These are phyloP conservation scores for Stenogyne calaminthoides DNA, from an alignment of 305 asterid species.

Conservation along the genomic window DNA sequence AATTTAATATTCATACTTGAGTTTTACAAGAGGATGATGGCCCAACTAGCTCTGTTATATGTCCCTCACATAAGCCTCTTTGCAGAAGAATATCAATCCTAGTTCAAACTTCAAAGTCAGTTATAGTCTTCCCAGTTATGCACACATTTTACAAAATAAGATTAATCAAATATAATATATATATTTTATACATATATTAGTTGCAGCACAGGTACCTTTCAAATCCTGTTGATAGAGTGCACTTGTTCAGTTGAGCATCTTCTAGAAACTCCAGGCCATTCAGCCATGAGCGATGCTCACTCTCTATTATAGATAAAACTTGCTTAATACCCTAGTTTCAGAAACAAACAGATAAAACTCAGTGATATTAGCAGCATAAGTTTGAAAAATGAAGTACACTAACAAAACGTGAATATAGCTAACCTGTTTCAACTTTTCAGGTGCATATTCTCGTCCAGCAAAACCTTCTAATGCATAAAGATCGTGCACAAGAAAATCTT, in stretches of 20 bases:
- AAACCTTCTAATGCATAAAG: slow-evolving; percentile 50
- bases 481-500: slow-evolving; percentile 76
- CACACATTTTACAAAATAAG: slow-evolving; percentile 11
- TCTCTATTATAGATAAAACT: slow-evolving; percentile 54
- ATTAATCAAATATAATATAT: neutral
- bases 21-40: slow-evolving; percentile 92
- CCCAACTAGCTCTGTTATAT: slow-evolving; percentile 84
- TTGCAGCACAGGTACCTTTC: slow-evolving; percentile 44
- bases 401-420: slow-evolving; percentile 1
- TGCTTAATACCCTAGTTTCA: slow-evolving; percentile 62
- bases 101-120: slow-evolving; percentile 28
- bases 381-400: neutral
- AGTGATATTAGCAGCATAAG: neutral
- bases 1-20: slow-evolving; percentile 56
- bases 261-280: slow-evolving; percentile 73
- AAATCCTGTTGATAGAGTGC: slow-evolving; percentile 61
- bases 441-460: slow-evolving; percentile 45
- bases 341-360: slow-evolving; percentile 14
- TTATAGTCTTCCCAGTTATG: slow-evolving; percentile 13
- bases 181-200: neutral
- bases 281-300: slow-evolving; percentile 54
- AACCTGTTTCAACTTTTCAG: slow-evolving; percentile 69
- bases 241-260: slow-evolving; percentile 54
- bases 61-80: slow-evolving; percentile 73
- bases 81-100: slow-evolving; percentile 77